Conservation (phyloP, 2,329 filamentous ascomycete species). For the Ophiocordyceps robertsii region DNA sequence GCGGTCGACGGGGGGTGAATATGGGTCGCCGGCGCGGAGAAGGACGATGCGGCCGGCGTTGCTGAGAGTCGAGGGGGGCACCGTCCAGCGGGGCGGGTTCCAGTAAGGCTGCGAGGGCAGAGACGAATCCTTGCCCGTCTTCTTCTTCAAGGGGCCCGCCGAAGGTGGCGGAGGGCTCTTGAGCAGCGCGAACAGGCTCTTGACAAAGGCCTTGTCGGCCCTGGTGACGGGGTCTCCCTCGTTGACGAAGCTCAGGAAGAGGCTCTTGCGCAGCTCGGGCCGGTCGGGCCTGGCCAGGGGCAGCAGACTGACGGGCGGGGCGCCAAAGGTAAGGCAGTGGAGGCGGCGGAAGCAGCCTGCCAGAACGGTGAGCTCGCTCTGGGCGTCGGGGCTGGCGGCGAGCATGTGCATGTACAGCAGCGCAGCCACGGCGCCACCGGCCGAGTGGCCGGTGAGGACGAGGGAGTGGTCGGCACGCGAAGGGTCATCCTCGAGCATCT, state of each 20-base stretch:
- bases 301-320: constrained; percentile 61
- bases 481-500: constrained; percentile 60
- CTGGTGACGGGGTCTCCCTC: constrained; percentile 73
- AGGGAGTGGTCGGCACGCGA: constrained; percentile 52
- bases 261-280: constrained; percentile 41
- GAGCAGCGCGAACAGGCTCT: constrained; percentile 58
- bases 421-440: constrained; percentile 70
- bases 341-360: constrained; percentile 62
- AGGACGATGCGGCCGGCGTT: constrained; percentile 58
- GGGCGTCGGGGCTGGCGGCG: constrained; percentile 33
- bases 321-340: constrained; percentile 78
- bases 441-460: constrained; percentile 75
- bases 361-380: constrained; percentile 57
- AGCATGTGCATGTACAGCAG: constrained; percentile 77
- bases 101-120: too few species aligned
- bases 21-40: constrained; percentile 37
- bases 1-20: constrained; percentile 21
- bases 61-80: constrained; percentile 53
- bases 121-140: background rate
- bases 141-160: constrained; percentile 22
- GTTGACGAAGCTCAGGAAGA: constrained; percentile 73
- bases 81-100: constrained; percentile 37
- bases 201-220: constrained; percentile 65
- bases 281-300: constrained; percentile 48
- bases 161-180: constrained; percentile 30